Evolutionary conservation across 78 protist species (phyloP).

Genomic region (Protostelium mycophagum): DNA sequence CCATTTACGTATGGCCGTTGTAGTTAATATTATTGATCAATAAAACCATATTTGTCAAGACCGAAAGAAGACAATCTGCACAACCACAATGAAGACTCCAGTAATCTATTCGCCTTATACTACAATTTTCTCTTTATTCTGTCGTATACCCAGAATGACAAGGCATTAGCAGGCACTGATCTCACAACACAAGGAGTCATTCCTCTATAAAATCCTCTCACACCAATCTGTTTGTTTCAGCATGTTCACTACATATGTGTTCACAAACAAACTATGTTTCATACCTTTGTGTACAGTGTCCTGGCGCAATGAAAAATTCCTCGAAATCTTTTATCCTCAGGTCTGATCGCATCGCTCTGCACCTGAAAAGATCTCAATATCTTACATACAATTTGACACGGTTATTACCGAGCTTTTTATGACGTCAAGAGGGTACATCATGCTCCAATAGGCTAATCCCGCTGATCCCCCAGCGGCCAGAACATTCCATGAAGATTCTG

Average conservation of each 20-base stretch:
- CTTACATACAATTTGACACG: neutral
- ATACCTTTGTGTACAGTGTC: conserved; percentile 24
- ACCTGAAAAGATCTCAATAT: neutral
- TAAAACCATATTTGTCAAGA: too few relatives aligned
- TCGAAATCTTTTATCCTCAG: conserved; percentile 5
- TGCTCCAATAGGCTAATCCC: conserved; percentile 43
- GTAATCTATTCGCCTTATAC: too few relatives aligned
- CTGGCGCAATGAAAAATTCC: conserved; percentile 29
- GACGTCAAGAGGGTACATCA: conserved; percentile 54
- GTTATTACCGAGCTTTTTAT: conserved; percentile 18
- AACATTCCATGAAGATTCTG: conserved; percentile 33
- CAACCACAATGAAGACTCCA: too few relatives aligned
- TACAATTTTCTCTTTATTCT: neutral
- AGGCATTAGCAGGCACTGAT: conserved; percentile 37
- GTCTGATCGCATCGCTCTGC: conserved; percentile 35
- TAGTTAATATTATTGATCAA: too few relatives aligned
- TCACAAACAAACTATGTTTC: neutral
- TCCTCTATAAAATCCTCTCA: conserved; percentile 24
- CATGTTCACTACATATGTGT: neutral
- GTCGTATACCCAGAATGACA: conserved; percentile 41
- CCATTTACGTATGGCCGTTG: too few relatives aligned
- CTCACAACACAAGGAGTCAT: conserved; percentile 31
- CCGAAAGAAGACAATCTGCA: too few relatives aligned
- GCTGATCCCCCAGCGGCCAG: conserved; percentile 51
- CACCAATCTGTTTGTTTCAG: neutral